phyloP scores from a whole-genome alignment of 177 flowering plant species.

The Vitis hybrid region DNA sequence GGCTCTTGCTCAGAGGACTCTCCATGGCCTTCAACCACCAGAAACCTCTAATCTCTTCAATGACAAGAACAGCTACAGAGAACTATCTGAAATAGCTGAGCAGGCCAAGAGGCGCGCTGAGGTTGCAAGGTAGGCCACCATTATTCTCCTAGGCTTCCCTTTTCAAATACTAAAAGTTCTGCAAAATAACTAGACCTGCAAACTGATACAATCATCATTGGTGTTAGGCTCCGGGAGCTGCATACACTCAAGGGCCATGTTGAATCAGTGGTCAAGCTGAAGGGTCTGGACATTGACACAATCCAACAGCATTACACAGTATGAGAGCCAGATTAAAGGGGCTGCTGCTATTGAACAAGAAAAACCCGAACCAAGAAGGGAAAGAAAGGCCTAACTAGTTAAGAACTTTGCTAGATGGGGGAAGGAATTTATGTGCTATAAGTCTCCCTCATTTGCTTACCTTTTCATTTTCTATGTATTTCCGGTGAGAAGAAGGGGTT shows the following conservation, averaged over 20 bases:
- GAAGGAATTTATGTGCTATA: constrained; percentile 8
- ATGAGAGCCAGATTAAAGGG: constrained; percentile 9
- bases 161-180: no score
- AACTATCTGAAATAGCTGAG: constrained; percentile 74
- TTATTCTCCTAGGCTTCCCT: no score
- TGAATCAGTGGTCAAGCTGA: constrained; percentile 49
- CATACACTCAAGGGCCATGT: constrained; percentile 48
- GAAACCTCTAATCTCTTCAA: constrained; percentile 38
- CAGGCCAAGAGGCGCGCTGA: constrained; percentile 75
- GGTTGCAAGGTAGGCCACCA: constrained; percentile 51
- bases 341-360: not conserved
- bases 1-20: constrained; percentile 73
- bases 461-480: constrained; percentile 9
- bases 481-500: constrained; percentile 2
- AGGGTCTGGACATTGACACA: constrained; percentile 45
- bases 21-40: constrained; percentile 66
- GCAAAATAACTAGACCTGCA: no score
- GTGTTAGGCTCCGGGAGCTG: constrained; percentile 40
- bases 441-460: constrained; percentile 2
- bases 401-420: not conserved
- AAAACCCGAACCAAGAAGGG: not conserved
- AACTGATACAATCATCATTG: no score
- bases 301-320: constrained; percentile 48
- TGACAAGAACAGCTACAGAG: constrained; percentile 65
- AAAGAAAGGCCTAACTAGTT: not conserved